Evolutionary conservation across 495 filamentous ascomycete species (phyloP).

Genomic region (Oidiodendron maius): DNA sequence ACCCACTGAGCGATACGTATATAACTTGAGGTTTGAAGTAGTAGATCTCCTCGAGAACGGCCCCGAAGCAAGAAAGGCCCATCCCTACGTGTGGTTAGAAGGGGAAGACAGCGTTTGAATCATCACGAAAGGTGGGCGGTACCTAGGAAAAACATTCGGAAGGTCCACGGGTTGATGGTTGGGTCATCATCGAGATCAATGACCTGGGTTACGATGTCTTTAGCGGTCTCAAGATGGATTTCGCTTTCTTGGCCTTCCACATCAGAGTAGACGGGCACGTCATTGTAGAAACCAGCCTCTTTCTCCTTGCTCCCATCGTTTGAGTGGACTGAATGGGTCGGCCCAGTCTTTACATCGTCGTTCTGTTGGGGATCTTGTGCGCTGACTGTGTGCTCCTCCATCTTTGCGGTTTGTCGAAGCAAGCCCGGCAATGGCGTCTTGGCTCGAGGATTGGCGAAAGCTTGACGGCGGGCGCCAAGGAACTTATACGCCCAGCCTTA

Average conservation of each 20-base stretch:
- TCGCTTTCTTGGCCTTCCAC: not conserved
- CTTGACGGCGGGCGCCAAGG: no score
- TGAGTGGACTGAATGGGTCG: no score
- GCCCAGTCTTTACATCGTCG: no score
- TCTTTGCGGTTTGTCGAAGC: no score
- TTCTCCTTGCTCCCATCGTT: no score
- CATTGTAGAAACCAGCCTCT: not conserved
- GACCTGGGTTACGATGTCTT: not conserved
- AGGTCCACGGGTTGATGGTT: conserved; percentile 2
- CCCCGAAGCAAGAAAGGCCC: conserved; percentile 10
- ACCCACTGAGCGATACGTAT: conserved; percentile 31
- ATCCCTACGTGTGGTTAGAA: conserved; percentile 16
- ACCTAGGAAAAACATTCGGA: conserved; percentile 12
- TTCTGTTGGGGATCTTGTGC: no score
- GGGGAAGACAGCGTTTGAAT: conserved; percentile 9
- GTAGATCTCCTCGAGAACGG: conserved; percentile 26
- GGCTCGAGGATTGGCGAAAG: no score
- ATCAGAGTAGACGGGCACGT: not conserved
- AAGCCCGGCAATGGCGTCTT: no score
- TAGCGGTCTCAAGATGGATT: not conserved
- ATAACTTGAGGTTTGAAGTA: conserved; percentile 43
- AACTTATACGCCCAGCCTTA: no score
- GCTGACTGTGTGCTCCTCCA: no score
- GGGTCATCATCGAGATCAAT: conserved; percentile 9
- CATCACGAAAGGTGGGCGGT: not conserved